Evolutionary conservation across 2,329 filamentous ascomycete species (phyloP).

Genomic region (Emergomyces orientalis): DNA sequence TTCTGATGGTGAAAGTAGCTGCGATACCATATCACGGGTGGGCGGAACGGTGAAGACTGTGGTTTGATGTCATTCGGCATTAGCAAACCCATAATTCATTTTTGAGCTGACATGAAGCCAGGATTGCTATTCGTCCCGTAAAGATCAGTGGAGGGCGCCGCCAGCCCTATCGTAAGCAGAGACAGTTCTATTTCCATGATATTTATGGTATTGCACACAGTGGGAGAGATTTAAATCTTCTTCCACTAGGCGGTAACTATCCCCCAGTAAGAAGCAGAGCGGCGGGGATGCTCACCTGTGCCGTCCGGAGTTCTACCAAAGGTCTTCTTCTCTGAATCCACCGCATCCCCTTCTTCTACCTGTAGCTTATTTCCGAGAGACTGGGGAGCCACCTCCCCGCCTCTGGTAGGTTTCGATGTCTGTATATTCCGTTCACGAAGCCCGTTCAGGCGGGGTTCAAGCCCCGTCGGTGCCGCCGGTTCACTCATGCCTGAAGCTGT

Average conservation of each 20-base stretch:
- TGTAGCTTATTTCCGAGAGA: conserved; percentile 26
- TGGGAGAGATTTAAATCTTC: neutral
- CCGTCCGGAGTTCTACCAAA: conserved; percentile 87
- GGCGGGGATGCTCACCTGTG: conserved; percentile 58
- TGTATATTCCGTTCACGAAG: conserved; percentile 41
- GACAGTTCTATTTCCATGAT: neutral
- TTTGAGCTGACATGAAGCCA: neutral
- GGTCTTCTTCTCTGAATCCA: conserved; percentile 54
- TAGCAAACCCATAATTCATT: neutral
- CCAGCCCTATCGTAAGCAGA: neutral
- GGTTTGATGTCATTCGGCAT: neutral
- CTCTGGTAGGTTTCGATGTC: conserved; percentile 28
- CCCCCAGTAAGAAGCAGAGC: neutral
- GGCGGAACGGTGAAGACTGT: conserved; percentile 92
- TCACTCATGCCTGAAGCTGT: conserved; percentile 27
- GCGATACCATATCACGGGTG: conserved; percentile 98
- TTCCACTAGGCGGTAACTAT: neutral
- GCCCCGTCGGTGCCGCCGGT: conserved; percentile 26
- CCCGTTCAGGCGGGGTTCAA: conserved; percentile 29
- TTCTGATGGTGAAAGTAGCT: conserved; percentile 85
- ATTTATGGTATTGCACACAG: neutral
- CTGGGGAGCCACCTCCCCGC: conserved; percentile 41
- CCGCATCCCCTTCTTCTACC: conserved; percentile 18
- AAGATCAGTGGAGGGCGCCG: neutral
- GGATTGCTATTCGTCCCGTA: neutral